A percentile compares a stretch with the other conserved stretches of the same genome.
These are phyloP conservation scores for Saturnispora halmiae DNA, from an alignment of 805 yeast species.

Conservation along the genomic window DNA sequence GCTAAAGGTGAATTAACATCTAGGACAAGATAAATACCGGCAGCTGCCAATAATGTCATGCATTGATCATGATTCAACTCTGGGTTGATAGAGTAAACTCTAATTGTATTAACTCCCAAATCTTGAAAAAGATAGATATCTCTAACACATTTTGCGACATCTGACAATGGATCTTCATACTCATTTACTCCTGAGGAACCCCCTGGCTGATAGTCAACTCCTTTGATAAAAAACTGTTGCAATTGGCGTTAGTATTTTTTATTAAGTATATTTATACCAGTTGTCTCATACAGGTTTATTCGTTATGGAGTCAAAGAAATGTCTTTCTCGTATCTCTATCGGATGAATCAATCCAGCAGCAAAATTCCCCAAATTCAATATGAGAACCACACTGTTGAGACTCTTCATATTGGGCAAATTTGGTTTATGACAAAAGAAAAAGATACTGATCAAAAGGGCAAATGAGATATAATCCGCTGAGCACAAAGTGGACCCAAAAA, in stretches of 20 bases:
- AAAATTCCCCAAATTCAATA: background rate
- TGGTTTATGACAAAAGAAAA: background rate
- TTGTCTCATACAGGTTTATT: constrained; percentile 49
- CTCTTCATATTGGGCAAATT: background rate
- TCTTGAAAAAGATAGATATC: constrained; percentile 59
- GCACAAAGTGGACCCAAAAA: too few relatives aligned
- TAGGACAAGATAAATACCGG: constrained; percentile 64
- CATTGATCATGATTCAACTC: constrained; percentile 59
- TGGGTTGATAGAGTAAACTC: constrained; percentile 74
- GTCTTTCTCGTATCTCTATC: constrained; percentile 56
- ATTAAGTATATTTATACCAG: constrained; percentile 12
- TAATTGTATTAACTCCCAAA: constrained; percentile 63
- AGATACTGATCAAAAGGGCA: too few relatives aligned
- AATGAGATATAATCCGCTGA: too few relatives aligned
- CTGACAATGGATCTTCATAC: constrained; percentile 55
- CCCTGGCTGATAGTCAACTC: constrained; percentile 87
- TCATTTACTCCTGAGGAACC: constrained; percentile 65
- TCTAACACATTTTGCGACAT: constrained; percentile 47
- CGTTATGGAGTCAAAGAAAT: constrained; percentile 68
- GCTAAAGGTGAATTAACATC: constrained; percentile 67
- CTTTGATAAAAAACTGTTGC: constrained; percentile 74
- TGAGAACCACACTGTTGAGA: background rate
- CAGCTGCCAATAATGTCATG: constrained; percentile 56
- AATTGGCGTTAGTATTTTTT: constrained; percentile 2
- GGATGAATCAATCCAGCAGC: constrained; percentile 37